phyloP scores from a whole-genome alignment of 148 eudicot genomes.

The Rhododendron molle region DNA sequence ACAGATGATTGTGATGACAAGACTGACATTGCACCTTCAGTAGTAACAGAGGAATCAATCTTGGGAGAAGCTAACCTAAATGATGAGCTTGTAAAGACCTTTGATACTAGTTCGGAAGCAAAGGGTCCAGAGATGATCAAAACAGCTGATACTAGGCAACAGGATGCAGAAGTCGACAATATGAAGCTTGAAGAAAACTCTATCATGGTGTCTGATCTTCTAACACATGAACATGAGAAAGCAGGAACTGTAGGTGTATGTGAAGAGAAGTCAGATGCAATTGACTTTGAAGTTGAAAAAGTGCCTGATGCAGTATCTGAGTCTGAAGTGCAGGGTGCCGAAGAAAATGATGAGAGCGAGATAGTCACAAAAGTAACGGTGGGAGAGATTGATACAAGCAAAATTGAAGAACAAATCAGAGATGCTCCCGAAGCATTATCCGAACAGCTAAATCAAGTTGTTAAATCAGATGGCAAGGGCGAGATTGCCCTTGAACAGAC shows the following conservation, averaged over 20 bases:
- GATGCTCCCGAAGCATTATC: background rate
- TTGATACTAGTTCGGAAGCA: conserved; percentile 4
- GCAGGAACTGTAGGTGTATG: background rate
- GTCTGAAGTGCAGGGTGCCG: background rate
- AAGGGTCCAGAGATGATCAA: background rate
- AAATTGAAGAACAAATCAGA: background rate
- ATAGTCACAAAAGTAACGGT: background rate
- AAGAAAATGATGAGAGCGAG: conserved; percentile 5
- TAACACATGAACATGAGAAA: conserved; percentile 1
- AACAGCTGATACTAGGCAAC: conserved; percentile 1
- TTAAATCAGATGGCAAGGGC: background rate
- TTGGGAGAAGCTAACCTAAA: conserved; percentile 5
- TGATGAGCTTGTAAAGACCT: background rate
- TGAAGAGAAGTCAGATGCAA: conserved; percentile 7
- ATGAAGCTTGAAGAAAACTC: conserved; percentile 8
- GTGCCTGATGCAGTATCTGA: background rate
- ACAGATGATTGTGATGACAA: background rate
- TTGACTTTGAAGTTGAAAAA: conserved; percentile 7
- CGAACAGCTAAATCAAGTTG: background rate
- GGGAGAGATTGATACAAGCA: conserved; percentile 4
- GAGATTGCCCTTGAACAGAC: background rate
- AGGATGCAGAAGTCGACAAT: conserved; percentile 5
- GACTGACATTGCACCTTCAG: background rate
- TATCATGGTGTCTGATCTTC: conserved; percentile 5
- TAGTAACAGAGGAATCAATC: background rate